Conservation (phyloP, 2,329 filamentous ascomycete species). For the Fusarium circinatum region DNA sequence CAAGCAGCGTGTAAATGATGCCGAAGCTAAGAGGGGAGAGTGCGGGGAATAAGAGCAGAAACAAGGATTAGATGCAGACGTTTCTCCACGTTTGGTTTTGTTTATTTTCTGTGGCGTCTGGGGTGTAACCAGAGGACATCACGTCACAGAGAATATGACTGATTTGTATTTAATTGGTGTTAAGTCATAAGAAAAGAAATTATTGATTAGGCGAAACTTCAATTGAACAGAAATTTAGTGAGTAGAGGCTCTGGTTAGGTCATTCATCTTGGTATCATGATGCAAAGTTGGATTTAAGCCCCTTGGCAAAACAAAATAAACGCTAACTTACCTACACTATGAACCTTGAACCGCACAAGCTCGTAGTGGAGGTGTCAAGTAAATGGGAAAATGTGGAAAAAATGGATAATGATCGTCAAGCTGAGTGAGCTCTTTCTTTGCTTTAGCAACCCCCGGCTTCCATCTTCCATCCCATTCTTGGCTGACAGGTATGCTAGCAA, state of each 20-base stretch:
- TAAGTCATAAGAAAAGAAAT: neutral
- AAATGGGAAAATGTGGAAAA: neutral
- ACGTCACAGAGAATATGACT: constrained; percentile 25
- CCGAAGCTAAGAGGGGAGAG: constrained; percentile 21
- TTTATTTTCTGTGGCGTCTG: constrained; percentile 31
- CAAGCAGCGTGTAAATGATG: constrained; percentile 10
- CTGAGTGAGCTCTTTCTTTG: constrained; percentile 12
- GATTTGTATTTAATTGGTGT: neutral
- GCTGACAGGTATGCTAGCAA: neutral
- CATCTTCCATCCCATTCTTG: constrained; percentile 14
- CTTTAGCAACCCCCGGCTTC: constrained; percentile 7
- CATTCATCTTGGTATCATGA: constrained; percentile 8
- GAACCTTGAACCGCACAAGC: constrained; percentile 7
- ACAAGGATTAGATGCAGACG: constrained; percentile 20
- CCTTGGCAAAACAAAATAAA: constrained; percentile 11
- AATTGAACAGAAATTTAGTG: neutral
- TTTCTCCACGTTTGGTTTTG: constrained; percentile 33
- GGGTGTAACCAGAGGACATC: constrained; percentile 13
- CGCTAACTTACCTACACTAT: neutral
- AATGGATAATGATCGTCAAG: constrained; percentile 21
- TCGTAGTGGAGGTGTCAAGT: neutral
- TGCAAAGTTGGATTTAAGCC: neutral
- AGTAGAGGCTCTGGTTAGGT: neutral
- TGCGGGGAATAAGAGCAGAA: constrained; percentile 32
- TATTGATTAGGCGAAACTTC: accelerated